These are phyloP conservation scores for Diaporthe vexans DNA, from an alignment of 2,329 filamentous ascomycete species.

Conservation along the genomic window DNA sequence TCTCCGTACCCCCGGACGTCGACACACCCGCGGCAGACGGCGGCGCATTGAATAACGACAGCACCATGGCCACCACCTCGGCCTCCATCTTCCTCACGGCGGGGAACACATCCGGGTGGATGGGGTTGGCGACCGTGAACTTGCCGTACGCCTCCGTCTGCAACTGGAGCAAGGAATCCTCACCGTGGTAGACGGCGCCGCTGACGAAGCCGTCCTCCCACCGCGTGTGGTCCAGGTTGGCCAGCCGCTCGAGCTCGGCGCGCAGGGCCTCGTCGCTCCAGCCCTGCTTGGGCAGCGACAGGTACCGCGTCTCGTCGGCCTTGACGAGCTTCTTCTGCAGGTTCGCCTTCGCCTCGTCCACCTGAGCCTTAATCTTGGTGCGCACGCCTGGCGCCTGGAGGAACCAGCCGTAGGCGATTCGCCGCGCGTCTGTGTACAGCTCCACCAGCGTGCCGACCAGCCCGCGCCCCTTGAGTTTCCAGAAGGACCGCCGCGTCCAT, in stretches of 20 bases:
- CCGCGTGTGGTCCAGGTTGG: slow-evolving; percentile 90
- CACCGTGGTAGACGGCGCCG: slow-evolving; percentile 96
- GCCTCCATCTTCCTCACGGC: slow-evolving; percentile 99
- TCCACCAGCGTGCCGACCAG: slow-evolving; percentile 83
- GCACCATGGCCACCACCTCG: slow-evolving; percentile 95
- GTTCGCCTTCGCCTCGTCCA: slow-evolving; percentile 83
- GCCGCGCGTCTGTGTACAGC: slow-evolving; percentile 78
- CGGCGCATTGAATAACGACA: slow-evolving; percentile 90
- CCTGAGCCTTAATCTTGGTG: slow-evolving; percentile 85
- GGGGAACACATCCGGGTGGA: slow-evolving; percentile 98
- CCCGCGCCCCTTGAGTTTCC: slow-evolving; percentile 91
- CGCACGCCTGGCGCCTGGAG: slow-evolving; percentile 89
- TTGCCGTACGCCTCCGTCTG: slow-evolving; percentile 94
- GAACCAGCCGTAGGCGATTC: slow-evolving; percentile 86
- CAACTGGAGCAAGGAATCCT: slow-evolving; percentile 82
- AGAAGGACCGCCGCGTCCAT: slow-evolving; percentile 83
- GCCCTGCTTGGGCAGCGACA: slow-evolving; percentile 85
- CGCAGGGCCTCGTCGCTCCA: slow-evolving; percentile 84
- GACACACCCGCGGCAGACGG: slow-evolving; percentile 88
- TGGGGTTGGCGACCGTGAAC: slow-evolving; percentile 96
- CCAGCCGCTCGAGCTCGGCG: slow-evolving; percentile 83
- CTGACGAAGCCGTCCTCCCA: slow-evolving; percentile 98
- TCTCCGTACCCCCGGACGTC: slow-evolving; percentile 94
- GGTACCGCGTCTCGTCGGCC: slow-evolving; percentile 78
- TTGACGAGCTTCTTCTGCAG: slow-evolving; percentile 88